Evolutionary conservation across 2,329 filamentous ascomycete species (phyloP), one percentile per base, ranked within the genome.

Genomic region (Acrodontium crateriforme): DNA sequence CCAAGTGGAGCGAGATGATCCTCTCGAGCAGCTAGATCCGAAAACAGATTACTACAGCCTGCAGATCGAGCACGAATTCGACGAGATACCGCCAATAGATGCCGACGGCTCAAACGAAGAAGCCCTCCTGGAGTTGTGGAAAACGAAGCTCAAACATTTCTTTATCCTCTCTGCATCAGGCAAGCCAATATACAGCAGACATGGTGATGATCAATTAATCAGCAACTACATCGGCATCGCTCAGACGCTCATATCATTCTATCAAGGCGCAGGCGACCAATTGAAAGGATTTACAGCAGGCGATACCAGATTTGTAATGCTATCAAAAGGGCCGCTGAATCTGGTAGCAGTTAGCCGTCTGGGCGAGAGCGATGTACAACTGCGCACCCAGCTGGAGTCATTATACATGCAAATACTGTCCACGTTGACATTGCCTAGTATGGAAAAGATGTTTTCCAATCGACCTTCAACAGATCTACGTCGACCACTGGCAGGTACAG

Each of bases 391-490:
- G 52, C 70, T 98, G 2, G 84, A 94, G 40, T 85, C 87, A 9
- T 60, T 98, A 19, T 98, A 98, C 54, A 95, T 93, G 81, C 89
- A 98, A 54, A 94, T 98, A 28, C 58, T 98, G 15, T 95, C 89
- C 2, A 98, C 91, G 0, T 60, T 98, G 34, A 98, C 89, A 0
- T 65, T 98, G 6, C 87, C 89, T 0, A 79, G 73, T 9, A 67
- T 98, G 39, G 80, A 75, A 27, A 80, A 78, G 44, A 80, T 95
- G 34, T 98, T 98, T 49, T 78, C 74, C 9, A 73, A 85, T 39
- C 74, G 89, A 9, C 87, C 89, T 6, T 94, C 87, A n/a, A 89
- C 83, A 21, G 91, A 98, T 54, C 64, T 98, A 16, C 74, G 87
- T 32, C 75, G 84, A 36, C 87, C 89, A 3, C 60, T 98, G 2